A percentile compares a stretch with the other conserved stretches of the same genome.
These are phyloP conservation scores for Globisporangium yorkense DNA, from an alignment of 352 stramenopile genomes.

Conservation along the genomic window DNA sequence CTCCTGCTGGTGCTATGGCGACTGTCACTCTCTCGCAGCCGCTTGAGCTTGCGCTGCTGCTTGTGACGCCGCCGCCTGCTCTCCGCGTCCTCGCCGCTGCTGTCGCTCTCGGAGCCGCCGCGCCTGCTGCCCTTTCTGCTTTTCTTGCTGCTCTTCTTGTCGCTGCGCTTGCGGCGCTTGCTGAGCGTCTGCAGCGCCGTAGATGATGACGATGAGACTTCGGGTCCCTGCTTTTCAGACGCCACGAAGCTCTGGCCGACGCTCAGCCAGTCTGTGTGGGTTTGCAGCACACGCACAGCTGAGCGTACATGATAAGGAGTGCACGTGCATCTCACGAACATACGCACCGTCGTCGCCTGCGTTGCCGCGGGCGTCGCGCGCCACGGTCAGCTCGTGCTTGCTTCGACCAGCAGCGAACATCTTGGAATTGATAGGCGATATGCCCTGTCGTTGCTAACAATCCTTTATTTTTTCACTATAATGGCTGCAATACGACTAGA, in stretches of 20 bases:
- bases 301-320: too few relatives aligned
- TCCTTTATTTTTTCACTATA: not conserved
- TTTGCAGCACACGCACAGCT: too few relatives aligned
- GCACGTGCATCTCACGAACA: too few relatives aligned
- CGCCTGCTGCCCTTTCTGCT: slow-evolving; percentile 21
- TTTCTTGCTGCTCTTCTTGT: slow-evolving; percentile 54
- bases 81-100: not conserved
- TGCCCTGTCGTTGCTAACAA: too few relatives aligned
- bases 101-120: not conserved
- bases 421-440: not conserved
- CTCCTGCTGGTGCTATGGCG: not conserved
- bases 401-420: not conserved
- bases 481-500: too few relatives aligned
- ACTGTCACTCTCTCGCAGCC: not conserved
- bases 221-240: slow-evolving; percentile 30
- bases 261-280: slow-evolving; percentile 4
- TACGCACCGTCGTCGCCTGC: too few relatives aligned
- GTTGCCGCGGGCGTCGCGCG: too few relatives aligned
- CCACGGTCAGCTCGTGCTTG: not conserved
- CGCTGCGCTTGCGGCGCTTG: slow-evolving; percentile 13
- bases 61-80: not conserved
- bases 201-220: not conserved
- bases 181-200: not conserved
- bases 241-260: slow-evolving; percentile 10
- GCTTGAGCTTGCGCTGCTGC: slow-evolving; percentile 1